phyloP scores from a whole-genome alignment of 768 basidiomycete genomes.

The Ephemerocybe angulata region DNA sequence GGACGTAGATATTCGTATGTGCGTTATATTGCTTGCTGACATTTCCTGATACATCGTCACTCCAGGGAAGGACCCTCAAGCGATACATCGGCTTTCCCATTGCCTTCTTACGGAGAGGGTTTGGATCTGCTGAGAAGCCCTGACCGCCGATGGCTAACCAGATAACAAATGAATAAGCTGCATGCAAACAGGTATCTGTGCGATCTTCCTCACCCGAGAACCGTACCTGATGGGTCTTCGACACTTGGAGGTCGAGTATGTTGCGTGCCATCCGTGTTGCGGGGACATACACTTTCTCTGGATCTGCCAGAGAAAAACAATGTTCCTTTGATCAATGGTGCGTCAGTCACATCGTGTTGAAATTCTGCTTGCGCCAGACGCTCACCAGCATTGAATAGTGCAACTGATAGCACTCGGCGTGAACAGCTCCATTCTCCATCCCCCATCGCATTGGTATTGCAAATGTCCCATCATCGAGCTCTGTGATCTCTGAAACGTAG shows the following conservation, averaged over 20 bases:
- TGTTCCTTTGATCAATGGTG: no score
- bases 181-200: neutral
- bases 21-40: conserved; percentile 33
- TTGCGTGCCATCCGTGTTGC: no score
- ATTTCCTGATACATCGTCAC: conserved; percentile 33
- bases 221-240: no score
- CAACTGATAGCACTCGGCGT: conserved; percentile 14
- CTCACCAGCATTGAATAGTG: conserved; percentile 7
- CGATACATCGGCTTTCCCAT: conserved; percentile 12
- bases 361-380: neutral
- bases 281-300: no score
- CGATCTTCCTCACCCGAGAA: no score
- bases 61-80: conserved; percentile 19
- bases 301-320: no score
- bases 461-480: conserved; percentile 11
- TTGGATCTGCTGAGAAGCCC: neutral
- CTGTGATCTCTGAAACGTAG: conserved; percentile 23
- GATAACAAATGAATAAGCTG: neutral
- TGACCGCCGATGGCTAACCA: neutral
- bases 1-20: conserved; percentile 17
- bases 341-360: conserved; percentile 2
- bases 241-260: no score
- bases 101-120: neutral
- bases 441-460: conserved; percentile 22
- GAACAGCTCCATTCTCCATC: conserved; percentile 4